These are phyloP conservation scores for Aspergillus asperescens DNA, from an alignment of 495 filamentous ascomycete genomes.

Conservation along the genomic window DNA sequence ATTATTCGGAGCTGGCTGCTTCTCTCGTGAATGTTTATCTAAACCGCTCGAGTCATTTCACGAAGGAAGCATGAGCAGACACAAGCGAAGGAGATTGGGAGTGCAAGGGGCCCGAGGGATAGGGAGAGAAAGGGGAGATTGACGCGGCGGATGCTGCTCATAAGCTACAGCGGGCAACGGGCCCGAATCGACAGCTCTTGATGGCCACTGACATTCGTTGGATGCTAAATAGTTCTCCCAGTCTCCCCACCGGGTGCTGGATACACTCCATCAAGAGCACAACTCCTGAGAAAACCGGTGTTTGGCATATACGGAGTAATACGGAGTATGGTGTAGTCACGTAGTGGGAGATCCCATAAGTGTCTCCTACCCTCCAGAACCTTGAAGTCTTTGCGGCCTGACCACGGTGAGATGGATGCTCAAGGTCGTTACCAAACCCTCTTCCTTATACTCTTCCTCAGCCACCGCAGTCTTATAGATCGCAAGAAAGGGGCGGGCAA, in stretches of 20 bases:
- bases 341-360: too few species aligned
- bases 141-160: too few species aligned
- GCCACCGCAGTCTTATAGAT: background rate
- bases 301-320: too few species aligned
- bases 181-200: background rate
- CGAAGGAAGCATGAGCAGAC: conserved; percentile 1
- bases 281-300: too few species aligned
- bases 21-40: background rate
- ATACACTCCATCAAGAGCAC: conserved; percentile 9
- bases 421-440: too few species aligned
- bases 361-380: too few species aligned
- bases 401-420: too few species aligned
- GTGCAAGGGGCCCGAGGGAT: conserved; percentile 9
- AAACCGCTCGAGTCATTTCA: background rate
- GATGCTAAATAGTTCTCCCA: conserved; percentile 4
- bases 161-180: background rate
- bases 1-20: background rate
- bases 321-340: too few species aligned
- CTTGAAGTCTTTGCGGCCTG: too few species aligned
- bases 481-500: conserved; percentile 11
- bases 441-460: background rate
- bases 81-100: background rate
- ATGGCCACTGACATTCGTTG: conserved; percentile 6
- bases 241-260: conserved; percentile 3
- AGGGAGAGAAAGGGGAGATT: conserved; percentile 10